Conservation (phyloP, 768 basidiomycete genomes). For the Naganishia kalamii region DNA sequence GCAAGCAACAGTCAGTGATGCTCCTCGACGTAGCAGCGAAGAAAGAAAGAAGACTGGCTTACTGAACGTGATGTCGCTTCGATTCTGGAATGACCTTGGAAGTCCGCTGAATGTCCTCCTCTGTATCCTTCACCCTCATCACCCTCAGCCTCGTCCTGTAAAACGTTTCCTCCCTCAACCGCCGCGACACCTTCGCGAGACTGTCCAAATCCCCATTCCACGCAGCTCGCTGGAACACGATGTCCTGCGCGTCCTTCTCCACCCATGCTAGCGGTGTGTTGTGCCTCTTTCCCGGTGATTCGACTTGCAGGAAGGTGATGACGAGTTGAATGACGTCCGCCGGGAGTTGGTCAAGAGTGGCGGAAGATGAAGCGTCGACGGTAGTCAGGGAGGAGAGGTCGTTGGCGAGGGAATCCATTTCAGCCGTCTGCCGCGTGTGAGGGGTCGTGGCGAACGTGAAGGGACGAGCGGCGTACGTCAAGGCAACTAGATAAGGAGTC, state of each 20-base stretch:
- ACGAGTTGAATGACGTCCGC: slow-evolving; percentile 1
- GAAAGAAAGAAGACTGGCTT: no score
- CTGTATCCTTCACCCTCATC: slow-evolving; percentile 3
- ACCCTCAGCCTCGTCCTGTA: neutral
- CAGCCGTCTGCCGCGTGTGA: neutral
- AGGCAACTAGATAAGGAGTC: no score
- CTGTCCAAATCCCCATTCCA: slow-evolving; percentile 1
- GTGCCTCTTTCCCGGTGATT: neutral
- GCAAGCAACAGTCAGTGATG: neutral
- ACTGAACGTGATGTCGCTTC: slow-evolving; percentile 7
- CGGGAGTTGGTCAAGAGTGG: neutral
- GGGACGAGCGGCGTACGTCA: no score
- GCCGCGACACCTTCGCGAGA: neutral
- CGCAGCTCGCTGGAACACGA: neutral
- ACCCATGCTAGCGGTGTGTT: neutral
- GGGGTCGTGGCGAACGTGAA: no score
- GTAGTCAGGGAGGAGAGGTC: neutral
- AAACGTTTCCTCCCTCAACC: slow-evolving; percentile 8
- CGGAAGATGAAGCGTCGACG: neutral
- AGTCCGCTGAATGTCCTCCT: neutral
- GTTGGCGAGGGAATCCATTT: neutral
- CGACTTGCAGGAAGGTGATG: neutral
- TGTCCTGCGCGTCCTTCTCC: slow-evolving; percentile 12
- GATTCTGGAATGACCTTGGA: neutral
- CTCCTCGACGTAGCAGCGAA: no score